Base-by-base conservation (phyloP, 2,329 filamentous ascomycete species). In the Aspergillus pseudoglaucus region DNA sequence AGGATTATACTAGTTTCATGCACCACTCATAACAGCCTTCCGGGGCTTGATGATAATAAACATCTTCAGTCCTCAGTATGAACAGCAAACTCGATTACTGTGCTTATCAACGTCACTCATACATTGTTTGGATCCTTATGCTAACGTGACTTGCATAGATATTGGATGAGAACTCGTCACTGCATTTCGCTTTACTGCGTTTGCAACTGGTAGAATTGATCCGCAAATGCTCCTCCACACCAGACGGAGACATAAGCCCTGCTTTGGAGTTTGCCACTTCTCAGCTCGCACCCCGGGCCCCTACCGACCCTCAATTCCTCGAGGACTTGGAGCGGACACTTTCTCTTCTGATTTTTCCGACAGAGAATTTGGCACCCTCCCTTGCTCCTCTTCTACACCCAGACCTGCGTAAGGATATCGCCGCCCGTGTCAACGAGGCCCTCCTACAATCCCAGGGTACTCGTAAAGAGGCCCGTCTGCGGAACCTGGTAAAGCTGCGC, bases 1-100 rank as follows among this genome's bases (percentile, higher is more conserved):
- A 90, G 93, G 93, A 98, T 98, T 95, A 95, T 77, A 88, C 78
- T 80, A 79, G 86, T 78, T 90, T 95, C 91, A 98, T 98, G 93
- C 93, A 98, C 93, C 93, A 98, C 93, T 90, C 93, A 89, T 93
- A 97, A 60, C 56, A 78, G 78, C 79, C 82, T 83, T 81, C 77
- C 77, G 82, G 83, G 84, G 81, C 73, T 82, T 93, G 93, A 94
- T 94, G 91, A 97, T 75, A 82, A 80, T 74, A 76, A 74, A 72
- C 73, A 74, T 81, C 84, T 87, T 87, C 84, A 88, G 82, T 87
- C 82, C 81, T 87, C 82, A 87, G 81, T 84, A 90, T 93, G 88
- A 94, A 77, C 78, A 74, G 70, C 58, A 61, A 60, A 52, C 45
- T 46, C 45, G 49, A 45, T 50, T 49, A 53, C 56, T 38, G 46